These are phyloP conservation scores for Gynochthodes officinalis DNA, from an alignment of 257 asterid genomes.

Conservation along the genomic window DNA sequence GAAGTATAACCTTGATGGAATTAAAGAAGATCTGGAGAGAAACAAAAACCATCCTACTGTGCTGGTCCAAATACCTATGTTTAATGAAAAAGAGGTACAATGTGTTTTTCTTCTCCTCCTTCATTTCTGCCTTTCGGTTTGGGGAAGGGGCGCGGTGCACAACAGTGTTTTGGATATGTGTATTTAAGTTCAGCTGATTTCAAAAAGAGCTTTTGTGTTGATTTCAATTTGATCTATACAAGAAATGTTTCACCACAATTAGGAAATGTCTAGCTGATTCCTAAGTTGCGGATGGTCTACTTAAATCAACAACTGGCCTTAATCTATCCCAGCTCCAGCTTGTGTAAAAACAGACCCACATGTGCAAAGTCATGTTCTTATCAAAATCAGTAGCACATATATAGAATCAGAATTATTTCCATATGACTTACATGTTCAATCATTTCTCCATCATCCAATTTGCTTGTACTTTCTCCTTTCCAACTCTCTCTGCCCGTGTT, in stretches of 20 bases:
- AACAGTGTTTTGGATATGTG: background rate
- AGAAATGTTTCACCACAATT: background rate
- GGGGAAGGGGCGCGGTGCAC: background rate
- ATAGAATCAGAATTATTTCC: background rate
- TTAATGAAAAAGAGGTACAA: constrained; percentile 79
- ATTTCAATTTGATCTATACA: background rate
- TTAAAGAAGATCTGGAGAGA: constrained; percentile 57
- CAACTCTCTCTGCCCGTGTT: background rate
- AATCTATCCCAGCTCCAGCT: background rate
- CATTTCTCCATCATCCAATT: background rate
- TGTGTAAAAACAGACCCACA: background rate
- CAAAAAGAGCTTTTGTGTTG: background rate
- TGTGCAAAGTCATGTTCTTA: background rate
- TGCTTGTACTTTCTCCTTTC: background rate
- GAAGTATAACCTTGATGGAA: constrained; percentile 67
- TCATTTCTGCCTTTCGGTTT: too few species aligned
- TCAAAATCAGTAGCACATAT: background rate
- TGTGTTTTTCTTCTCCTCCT: background rate
- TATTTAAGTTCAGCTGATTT: background rate
- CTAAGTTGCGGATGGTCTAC: background rate
- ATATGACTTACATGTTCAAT: background rate
- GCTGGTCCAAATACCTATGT: constrained; percentile 91
- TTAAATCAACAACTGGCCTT: background rate
- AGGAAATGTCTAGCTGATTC: background rate
- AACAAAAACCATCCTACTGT: constrained; percentile 54